Base-by-base conservation (phyloP, 352 stramenopile species). In the Phytophthora lateralis region DNA sequence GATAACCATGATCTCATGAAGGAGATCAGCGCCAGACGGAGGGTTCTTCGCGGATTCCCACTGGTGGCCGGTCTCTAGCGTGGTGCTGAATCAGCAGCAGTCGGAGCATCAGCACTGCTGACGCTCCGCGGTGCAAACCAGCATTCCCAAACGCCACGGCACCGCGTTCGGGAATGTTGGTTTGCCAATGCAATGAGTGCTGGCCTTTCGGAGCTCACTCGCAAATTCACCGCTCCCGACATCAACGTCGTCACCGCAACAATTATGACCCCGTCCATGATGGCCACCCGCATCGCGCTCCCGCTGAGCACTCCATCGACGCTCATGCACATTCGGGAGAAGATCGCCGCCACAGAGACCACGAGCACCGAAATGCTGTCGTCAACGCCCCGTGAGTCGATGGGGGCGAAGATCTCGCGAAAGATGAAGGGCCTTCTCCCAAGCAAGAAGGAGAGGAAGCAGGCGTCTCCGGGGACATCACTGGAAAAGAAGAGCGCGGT, bases 321-420 rank as follows among this genome's bases (percentile, higher is more conserved):
- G 6, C 35, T 67, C 50, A 61, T 57, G 51, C 51, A 56, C 52
- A 39, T 63, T 30, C 52, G 45, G 35, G 51, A 68, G 14, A 68
- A 54, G 26, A 66, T 34, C 17, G 20, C 38, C 17, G 17, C 38
- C 12, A 2, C 12, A 44, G n/a, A 44, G n/a, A 6, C 17, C n/a
- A 24, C 17, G 9, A 27, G 8, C 38, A 44, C 38, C 26, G n/a
- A 18, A 14, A 30, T 30, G n/a, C 18, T 38, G 0, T 49, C 7
- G 11, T 21, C 35, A 18, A 46, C 42, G 8, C 5, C 44, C 7
- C 52, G 51, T 20, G 37, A 62, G 37, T 67, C 60, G 18, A 53
- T 30, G 29, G 14, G 43, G 0, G 27, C 3, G 6, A 44, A 26
- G 9, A 6, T 42, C 15, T n/a, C 43, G 3, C 58, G 32, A 8